Percentiles rank a stretch among this genome's conserved stretches.
Evolutionary conservation across 371 early-diverging fungal species (phyloP).

Genomic region (Rozella allomycis): DNA sequence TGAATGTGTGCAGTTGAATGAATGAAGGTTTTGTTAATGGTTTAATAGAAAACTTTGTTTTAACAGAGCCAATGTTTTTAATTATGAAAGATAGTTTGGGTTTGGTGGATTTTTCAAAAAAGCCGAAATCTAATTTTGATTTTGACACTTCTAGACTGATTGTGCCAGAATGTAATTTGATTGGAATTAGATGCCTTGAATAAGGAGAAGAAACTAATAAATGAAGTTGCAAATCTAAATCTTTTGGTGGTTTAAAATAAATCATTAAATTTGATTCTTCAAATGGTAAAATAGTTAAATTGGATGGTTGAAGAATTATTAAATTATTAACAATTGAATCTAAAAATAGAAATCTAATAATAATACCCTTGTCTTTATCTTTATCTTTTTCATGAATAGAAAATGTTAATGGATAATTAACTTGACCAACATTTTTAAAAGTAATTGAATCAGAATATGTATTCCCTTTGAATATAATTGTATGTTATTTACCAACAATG

Average conservation of each 20-base stretch:
- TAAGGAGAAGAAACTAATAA: conserved; percentile 28
- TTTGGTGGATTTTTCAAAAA: conserved; percentile 23
- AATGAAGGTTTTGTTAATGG: conserved; percentile 15
- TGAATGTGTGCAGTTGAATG: conserved; percentile 15
- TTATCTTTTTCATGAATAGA: conserved; percentile 16
- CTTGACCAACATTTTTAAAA: conserved; percentile 32
- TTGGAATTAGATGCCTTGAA: conserved; percentile 22
- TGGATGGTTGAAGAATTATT: conserved; percentile 17
- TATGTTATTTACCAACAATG: conserved; percentile 34
- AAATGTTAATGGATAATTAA: conserved; percentile 33
- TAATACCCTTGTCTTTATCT: too few species aligned
- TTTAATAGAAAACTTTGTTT: conserved; percentile 17
- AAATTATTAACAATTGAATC: too few species aligned
- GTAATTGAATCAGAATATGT: conserved; percentile 27
- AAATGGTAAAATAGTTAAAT: conserved; percentile 24
- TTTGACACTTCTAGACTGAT: conserved; percentile 16
- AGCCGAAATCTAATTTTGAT: conserved; percentile 22
- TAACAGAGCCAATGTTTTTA: conserved; percentile 23
- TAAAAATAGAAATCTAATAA: too few species aligned
- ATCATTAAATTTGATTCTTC: conserved; percentile 19
- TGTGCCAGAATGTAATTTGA: conserved; percentile 23
- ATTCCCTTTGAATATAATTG: too few species aligned
- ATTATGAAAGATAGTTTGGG: conserved; percentile 13
- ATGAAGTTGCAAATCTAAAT: conserved; percentile 3
- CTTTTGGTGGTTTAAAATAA: conserved; percentile 14